Evolutionary conservation across 1,284 basidiomycete genomes (phyloP).

Genomic region (Malassezia furfur): DNA sequence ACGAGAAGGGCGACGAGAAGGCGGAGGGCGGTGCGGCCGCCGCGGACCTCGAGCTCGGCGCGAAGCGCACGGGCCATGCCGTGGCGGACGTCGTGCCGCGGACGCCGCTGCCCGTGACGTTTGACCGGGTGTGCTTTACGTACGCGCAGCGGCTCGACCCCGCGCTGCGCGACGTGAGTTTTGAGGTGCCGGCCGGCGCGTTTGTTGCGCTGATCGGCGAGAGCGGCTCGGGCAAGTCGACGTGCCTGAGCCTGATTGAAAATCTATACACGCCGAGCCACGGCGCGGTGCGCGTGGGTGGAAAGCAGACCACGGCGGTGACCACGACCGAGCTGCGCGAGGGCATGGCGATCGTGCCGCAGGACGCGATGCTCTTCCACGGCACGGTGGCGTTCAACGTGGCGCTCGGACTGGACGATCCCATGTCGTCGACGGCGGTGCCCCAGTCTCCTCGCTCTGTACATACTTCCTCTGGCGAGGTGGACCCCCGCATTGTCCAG

Average conservation of each 20-base stretch:
- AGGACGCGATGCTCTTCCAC: conserved; percentile 84
- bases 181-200: conserved; percentile 21
- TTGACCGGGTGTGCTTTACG: conserved; percentile 22
- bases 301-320: conserved; percentile 62
- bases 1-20: neutral
- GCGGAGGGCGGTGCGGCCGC: neutral
- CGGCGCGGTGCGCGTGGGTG: conserved; percentile 69
- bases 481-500: conserved; percentile 52
- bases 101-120: conserved; percentile 13
- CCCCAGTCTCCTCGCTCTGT: conserved; percentile 19
- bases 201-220: conserved; percentile 8
- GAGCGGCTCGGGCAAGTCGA: conserved; percentile 23
- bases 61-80: neutral
- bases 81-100: neutral
- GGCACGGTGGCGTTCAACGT: conserved; percentile 33
- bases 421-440: conserved; percentile 50
- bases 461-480: conserved; percentile 35
- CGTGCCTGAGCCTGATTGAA: conserved; percentile 36
- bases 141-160: conserved; percentile 23
- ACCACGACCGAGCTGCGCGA: conserved; percentile 55
- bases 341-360: conserved; percentile 61
- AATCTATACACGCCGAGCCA: conserved; percentile 58
- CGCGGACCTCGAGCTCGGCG: conserved; percentile 1
- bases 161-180: conserved; percentile 22
- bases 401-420: conserved; percentile 60